A percentile compares a stretch with the other conserved stretches of the same genome.
These are phyloP conservation scores for Cutaneotrichosporon spelunceum DNA, from an alignment of 1,284 basidiomycete genomes.

Conservation along the genomic window DNA sequence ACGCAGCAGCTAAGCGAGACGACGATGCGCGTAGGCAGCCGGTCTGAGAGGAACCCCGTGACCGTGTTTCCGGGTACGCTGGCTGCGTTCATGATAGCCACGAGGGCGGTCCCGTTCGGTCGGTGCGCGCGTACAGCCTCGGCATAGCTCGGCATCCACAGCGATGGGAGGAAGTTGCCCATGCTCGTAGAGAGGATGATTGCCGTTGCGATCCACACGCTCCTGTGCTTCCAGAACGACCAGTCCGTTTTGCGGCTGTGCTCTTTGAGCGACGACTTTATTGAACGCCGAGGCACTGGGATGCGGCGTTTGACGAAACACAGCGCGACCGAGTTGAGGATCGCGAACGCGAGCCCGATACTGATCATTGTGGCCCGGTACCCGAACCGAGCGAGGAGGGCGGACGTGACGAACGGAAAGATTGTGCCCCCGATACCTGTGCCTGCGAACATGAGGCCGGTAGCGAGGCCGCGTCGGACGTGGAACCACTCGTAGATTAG, in stretches of 20 bases:
- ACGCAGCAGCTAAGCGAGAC: constrained; percentile 42
- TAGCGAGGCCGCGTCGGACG: constrained; percentile 43
- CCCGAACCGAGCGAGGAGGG: constrained; percentile 43
- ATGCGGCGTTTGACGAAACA: constrained; percentile 46
- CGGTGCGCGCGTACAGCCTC: constrained; percentile 35
- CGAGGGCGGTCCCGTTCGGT: constrained; percentile 44
- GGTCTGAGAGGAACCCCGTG: constrained; percentile 46
- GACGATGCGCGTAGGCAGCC: constrained; percentile 34
- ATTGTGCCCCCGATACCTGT: constrained; percentile 47
- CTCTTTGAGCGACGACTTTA: too few relatives aligned
- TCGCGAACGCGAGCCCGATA: constrained; percentile 39
- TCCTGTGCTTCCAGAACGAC: constrained; percentile 30
- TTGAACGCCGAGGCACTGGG: constrained; percentile 24
- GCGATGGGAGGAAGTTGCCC: constrained; percentile 48
- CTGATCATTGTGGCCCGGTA: constrained; percentile 48
- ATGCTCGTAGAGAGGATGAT: constrained; percentile 44
- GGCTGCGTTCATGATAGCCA: constrained; percentile 50
- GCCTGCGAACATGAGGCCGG: constrained; percentile 48
- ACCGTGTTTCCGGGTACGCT: constrained; percentile 46
- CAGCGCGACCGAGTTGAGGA: constrained; percentile 37
- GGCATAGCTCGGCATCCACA: constrained; percentile 49
- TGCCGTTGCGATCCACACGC: constrained; percentile 37
- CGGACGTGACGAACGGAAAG: constrained; percentile 46
- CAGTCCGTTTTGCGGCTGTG: constrained; percentile 26
- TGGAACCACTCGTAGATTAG: constrained; percentile 51